Conservation (phyloP, 306 rosid genomes). For the Carpinus fangiana region DNA sequence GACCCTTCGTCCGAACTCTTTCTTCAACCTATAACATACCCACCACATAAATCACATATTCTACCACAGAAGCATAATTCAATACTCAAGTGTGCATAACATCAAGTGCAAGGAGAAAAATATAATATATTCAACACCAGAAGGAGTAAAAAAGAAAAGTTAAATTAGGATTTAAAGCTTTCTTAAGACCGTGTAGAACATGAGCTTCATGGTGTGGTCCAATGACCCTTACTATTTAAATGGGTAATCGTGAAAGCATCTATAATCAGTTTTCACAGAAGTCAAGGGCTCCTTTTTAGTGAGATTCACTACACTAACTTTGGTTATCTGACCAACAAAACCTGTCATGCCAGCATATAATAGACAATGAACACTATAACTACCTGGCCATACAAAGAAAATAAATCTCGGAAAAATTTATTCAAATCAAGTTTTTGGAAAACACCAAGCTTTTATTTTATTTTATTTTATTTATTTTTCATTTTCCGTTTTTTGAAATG, state of each 20-base stretch:
- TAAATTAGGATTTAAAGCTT: too few relatives aligned
- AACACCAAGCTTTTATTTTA: too few relatives aligned
- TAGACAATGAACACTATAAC: not conserved
- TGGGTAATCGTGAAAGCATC: not conserved
- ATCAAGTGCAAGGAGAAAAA: not conserved
- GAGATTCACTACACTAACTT: not conserved
- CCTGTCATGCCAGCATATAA: not conserved
- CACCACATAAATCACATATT: constrained; percentile 25
- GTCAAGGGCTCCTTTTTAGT: not conserved
- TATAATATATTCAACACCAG: not conserved
- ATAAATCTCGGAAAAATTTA: too few relatives aligned
- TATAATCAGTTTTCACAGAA: not conserved
- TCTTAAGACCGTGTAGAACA: not conserved
- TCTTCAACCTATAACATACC: constrained; percentile 62
- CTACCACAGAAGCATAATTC: not conserved
- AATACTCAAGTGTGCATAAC: not conserved
- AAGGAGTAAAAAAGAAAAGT: not conserved
- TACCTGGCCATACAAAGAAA: not conserved
- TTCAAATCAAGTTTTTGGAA: too few relatives aligned
- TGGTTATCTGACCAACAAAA: not conserved
- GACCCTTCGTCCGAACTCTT: constrained; percentile 77
- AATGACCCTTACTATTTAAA: not conserved
- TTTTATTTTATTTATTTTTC: too few relatives aligned
- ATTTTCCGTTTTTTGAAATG: too few relatives aligned
- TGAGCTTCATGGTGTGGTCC: not conserved